Percentiles rank a stretch among this genome's conserved stretches.
phyloP scores from a whole-genome alignment of 129 eudicot genomes.

The Flaveria bidentis region DNA sequence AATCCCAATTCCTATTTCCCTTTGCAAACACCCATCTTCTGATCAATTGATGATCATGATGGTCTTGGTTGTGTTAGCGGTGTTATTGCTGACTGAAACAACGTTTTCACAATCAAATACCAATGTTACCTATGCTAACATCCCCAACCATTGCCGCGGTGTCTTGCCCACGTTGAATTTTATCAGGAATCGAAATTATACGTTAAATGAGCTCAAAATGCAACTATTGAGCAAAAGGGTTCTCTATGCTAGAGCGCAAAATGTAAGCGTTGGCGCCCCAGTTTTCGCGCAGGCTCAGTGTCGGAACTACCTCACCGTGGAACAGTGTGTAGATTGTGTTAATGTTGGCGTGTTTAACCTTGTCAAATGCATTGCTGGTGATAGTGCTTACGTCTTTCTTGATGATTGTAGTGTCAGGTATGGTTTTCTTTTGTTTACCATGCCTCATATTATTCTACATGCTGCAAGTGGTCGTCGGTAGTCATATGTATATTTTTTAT shows the following conservation, averaged over 20 bases:
- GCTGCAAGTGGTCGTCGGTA: too few species aligned
- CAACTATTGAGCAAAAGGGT: constrained; percentile 31
- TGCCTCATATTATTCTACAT: too few species aligned
- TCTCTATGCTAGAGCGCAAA: constrained; percentile 45
- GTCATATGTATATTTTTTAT: too few species aligned
- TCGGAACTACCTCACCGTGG: constrained; percentile 49
- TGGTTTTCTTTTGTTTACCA: constrained; percentile 2
- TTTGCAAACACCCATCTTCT: too few species aligned
- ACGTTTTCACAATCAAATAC: too few species aligned
- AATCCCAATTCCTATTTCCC: too few species aligned
- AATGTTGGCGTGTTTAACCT: constrained; percentile 47
- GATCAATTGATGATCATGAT: too few species aligned
- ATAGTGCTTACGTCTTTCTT: constrained; percentile 54
- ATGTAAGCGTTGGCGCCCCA: constrained; percentile 47
- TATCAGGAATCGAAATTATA: constrained; percentile 42
- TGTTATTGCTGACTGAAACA: too few species aligned
- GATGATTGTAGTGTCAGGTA: constrained; percentile 66
- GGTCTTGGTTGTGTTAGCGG: too few species aligned
- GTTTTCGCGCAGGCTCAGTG: constrained; percentile 59
- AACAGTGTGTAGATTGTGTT: constrained; percentile 56
- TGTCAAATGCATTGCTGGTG: constrained; percentile 50
- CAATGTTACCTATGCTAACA: too few species aligned
- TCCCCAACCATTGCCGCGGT: too few species aligned
- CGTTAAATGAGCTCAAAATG: constrained; percentile 46
- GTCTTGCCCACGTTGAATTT: constrained; percentile 14